phyloP scores from a whole-genome alignment of 2,329 filamentous ascomycete genomes.

The Phaeoacremonium minimum region DNA sequence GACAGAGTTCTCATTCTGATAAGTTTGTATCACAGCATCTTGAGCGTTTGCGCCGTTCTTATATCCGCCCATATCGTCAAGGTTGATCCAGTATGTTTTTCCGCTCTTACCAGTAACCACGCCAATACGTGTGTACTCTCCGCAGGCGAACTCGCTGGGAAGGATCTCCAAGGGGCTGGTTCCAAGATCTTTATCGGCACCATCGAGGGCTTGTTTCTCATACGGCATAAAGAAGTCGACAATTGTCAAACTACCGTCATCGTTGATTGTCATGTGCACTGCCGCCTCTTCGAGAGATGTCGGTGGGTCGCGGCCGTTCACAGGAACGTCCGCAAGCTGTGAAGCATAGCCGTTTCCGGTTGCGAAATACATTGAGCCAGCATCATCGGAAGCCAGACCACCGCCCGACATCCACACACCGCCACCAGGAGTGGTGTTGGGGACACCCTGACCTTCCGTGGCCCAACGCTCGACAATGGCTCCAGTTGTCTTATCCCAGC shows the following conservation, averaged over 20 bases:
- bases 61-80: conserved; percentile 45
- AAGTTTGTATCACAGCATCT: conserved; percentile 37
- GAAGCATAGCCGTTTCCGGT: conserved; percentile 44
- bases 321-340: conserved; percentile 35
- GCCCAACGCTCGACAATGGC: conserved; percentile 35
- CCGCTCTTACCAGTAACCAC: conserved; percentile 44
- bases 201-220: conserved; percentile 43
- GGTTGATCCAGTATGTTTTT: conserved; percentile 44
- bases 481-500: conserved; percentile 40
- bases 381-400: conserved; percentile 39
- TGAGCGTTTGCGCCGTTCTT: conserved; percentile 35
- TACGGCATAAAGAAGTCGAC: conserved; percentile 47
- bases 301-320: conserved; percentile 37
- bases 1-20: conserved; percentile 42
- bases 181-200: conserved; percentile 43
- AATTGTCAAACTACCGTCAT: conserved; percentile 33
- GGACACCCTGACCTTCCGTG: conserved; percentile 36
- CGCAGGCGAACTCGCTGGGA: conserved; percentile 36
- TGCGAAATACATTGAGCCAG: conserved; percentile 39
- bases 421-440: conserved; percentile 30
- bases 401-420: conserved; percentile 47
- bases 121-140: conserved; percentile 38
- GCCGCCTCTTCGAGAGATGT: conserved; percentile 42
- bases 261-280: conserved; percentile 40
- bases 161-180: conserved; percentile 38